These are phyloP conservation scores for Pseudogymnoascus sp. DNA, from an alignment of 2,329 filamentous ascomycete species.

Conservation along the genomic window DNA sequence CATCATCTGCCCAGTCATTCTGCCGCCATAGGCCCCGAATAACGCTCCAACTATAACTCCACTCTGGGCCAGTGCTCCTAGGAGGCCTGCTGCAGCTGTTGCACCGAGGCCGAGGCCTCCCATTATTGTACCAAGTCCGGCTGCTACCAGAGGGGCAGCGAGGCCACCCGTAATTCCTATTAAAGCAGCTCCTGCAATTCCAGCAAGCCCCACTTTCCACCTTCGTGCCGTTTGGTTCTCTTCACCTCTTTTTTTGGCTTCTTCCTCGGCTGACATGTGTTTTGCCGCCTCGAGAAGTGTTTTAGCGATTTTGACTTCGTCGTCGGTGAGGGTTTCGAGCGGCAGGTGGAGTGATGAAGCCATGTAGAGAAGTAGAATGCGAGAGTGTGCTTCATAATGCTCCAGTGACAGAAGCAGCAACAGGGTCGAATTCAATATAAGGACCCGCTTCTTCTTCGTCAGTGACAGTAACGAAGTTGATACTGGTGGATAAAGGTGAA, in stretches of 20 bases:
- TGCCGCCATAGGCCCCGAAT: constrained; percentile 84
- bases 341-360: constrained; percentile 65
- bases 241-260: constrained; percentile 65
- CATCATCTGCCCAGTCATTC: constrained; percentile 79
- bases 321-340: constrained; percentile 54
- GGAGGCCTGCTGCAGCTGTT: constrained; percentile 66
- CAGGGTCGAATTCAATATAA: constrained; percentile 65
- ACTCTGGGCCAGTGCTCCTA: constrained; percentile 75
- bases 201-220: constrained; percentile 88
- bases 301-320: constrained; percentile 69
- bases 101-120: constrained; percentile 68
- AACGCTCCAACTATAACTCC: constrained; percentile 72
- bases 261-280: constrained; percentile 59
- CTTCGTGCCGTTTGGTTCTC: constrained; percentile 63
- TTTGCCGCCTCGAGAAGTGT: constrained; percentile 70
- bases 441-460: constrained; percentile 51
- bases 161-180: constrained; percentile 69
- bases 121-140: constrained; percentile 72
- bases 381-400: constrained; percentile 67
- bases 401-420: constrained; percentile 69
- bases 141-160: constrained; percentile 67
- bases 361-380: constrained; percentile 62
- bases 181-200: constrained; percentile 73
- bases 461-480: constrained; percentile 54
- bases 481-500: constrained; percentile 49